phyloP scores from a whole-genome alignment of 2,329 filamentous ascomycete genomes.

The Trichoderma atroviride region DNA sequence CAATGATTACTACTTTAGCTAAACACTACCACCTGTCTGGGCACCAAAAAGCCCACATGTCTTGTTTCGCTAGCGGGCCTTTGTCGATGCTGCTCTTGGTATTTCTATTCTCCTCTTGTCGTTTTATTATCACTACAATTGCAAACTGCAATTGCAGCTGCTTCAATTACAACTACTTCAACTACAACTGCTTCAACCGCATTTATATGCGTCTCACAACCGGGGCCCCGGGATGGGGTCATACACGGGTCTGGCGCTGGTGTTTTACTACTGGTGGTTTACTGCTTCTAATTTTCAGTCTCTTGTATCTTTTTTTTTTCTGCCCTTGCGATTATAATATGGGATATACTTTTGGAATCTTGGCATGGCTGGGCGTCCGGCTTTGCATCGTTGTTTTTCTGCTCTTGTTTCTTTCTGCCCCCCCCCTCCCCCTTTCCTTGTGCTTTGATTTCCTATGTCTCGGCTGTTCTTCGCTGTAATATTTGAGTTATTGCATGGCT shows the following conservation, averaged over 20 bases:
- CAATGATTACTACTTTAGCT: not conserved
- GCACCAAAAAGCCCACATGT: not conserved
- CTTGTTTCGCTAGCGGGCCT: not conserved
- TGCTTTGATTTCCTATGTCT: not conserved
- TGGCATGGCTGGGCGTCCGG: not conserved
- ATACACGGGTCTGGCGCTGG: not conserved
- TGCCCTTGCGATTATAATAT: not conserved
- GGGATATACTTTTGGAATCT: not conserved
- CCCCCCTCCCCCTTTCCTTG: not conserved
- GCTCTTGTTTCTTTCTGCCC: too few relatives aligned
- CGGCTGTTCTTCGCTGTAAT: not conserved
- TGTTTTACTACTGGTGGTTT: not conserved
- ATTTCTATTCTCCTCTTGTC: not conserved
- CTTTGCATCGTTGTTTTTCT: not conserved
- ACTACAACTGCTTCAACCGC: not conserved
- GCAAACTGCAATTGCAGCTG: not conserved
- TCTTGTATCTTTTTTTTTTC: not conserved
- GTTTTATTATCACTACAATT: not conserved
- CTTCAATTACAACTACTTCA: not conserved
- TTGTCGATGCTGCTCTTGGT: not conserved
- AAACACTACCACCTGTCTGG: not conserved
- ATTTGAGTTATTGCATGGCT: not conserved
- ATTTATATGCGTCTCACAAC: not conserved
- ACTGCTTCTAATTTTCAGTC: not conserved
- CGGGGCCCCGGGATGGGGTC: not conserved